Evolutionary conservation across 2,329 filamentous ascomycete species (phyloP).

Genomic region (Paraphoma sp.): DNA sequence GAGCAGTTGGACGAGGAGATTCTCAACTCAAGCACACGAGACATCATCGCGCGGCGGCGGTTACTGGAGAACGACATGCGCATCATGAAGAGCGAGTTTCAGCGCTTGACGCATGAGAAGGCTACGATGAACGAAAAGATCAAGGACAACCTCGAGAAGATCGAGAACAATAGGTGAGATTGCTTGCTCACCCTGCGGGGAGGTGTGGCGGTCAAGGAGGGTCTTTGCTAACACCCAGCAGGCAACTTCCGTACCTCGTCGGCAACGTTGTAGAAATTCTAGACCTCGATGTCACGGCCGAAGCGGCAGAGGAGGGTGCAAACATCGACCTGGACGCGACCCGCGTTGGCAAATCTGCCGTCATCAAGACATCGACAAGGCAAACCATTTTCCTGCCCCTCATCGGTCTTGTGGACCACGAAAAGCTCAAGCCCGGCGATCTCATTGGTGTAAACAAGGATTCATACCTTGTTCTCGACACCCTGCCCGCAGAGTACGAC

Average conservation of each 20-base stretch:
- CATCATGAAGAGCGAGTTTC: conserved; percentile 98
- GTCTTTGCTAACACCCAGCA: conserved; percentile 47
- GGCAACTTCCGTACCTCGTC: conserved; percentile 96
- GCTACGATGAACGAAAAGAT: conserved; percentile 97
- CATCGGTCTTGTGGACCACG: conserved; percentile 94
- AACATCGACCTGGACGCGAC: conserved; percentile 99
- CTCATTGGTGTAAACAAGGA: conserved; percentile 99
- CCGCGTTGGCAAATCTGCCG: conserved; percentile 94
- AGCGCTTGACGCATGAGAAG: conserved; percentile 94
- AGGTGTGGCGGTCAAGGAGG: conserved; percentile 4
- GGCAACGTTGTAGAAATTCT: conserved; percentile 98
- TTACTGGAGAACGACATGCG: conserved; percentile 96
- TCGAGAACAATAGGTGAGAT: conserved; percentile 92
- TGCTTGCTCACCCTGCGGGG: not conserved
- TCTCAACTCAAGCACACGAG: conserved; percentile 88
- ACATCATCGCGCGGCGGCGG: conserved; percentile 89
- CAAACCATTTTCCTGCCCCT: conserved; percentile 98
- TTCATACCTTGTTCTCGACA: conserved; percentile 96
- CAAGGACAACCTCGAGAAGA: conserved; percentile 98
- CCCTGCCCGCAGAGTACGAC: conserved; percentile 95
- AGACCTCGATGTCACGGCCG: conserved; percentile 93
- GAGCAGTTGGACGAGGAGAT: conserved; percentile 93
- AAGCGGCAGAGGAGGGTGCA: conserved; percentile 95
- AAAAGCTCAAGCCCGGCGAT: conserved; percentile 93
- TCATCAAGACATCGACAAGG: conserved; percentile 98